Base-by-base conservation (phyloP, 2,329 filamentous ascomycete species). In the Chaetomium sp. region DNA sequence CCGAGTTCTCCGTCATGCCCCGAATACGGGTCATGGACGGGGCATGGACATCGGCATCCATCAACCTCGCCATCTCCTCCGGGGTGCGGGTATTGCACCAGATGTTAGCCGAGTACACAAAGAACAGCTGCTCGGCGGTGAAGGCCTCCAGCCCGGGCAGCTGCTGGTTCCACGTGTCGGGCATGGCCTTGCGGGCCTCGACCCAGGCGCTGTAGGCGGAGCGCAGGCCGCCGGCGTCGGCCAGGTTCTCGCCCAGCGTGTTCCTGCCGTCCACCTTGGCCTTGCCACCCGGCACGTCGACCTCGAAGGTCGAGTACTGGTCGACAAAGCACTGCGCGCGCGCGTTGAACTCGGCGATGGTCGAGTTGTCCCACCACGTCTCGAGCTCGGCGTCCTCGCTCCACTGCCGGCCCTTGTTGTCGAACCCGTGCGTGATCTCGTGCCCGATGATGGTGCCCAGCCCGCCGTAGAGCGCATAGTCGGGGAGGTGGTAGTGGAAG, bases 241-340 rank as follows among this genome's bases (percentile, higher is more conserved):
- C 88, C 71, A 91, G 88, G 72, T 91, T 91, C 76, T 91, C 89
- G 23, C 85, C 86, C 1, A 90, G 77, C 0, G 88, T 91, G 16
- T 86, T 78, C 27, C 78, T 78, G 10, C 88, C 89, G 65, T 89
- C 87, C 62, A 90, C 83, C 66, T 87, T 83, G 23, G 21, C 53
- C 4, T 81, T 82, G 1, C 80, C 84, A 45, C 87, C 81, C 12
- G 84, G 79, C 0, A 83, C 85, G 0, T 79, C 78, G 13, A 90
- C 80, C 0, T 83, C 85, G 72, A 84, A 89, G 38, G 87, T 82
- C 64, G 77, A 75, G 72, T 89, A 91, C 75, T 91, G 87, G n/a
- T 89, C 78, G 2, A 90, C 78, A 65, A 91, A 90, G 74, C 89
- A 91, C 66, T 87, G 76, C 0, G 86, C 82, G 54, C 83, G 83